Evolutionary conservation across 225 moss, liverwort and hornwort species (phyloP).

Genomic region (Climacium dendroides): DNA sequence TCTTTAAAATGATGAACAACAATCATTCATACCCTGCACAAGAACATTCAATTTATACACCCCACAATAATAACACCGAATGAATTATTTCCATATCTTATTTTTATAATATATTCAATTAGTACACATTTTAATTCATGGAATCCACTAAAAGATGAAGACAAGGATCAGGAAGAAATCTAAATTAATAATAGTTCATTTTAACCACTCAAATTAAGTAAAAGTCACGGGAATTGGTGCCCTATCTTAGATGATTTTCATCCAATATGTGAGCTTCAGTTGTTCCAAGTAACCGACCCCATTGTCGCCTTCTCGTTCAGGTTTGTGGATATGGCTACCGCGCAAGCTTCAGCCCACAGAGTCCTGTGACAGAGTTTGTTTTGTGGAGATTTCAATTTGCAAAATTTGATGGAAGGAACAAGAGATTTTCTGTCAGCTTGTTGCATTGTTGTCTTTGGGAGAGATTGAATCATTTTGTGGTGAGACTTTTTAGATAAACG

Average conservation of each 20-base stretch:
- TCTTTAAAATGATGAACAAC: not conserved
- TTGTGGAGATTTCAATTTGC: not conserved
- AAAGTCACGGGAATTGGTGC: not conserved
- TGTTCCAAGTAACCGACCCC: not conserved
- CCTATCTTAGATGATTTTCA: not conserved
- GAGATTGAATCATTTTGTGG: not conserved
- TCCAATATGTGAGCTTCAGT: not conserved
- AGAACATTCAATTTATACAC: not conserved
- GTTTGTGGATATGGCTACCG: constrained; percentile 8
- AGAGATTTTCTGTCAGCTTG: not conserved
- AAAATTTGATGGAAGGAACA: not conserved
- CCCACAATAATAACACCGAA: no score
- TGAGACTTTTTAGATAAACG: not conserved
- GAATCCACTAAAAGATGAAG: not conserved
- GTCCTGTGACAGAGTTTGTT: not conserved
- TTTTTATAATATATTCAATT: not conserved
- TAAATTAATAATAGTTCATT: not conserved
- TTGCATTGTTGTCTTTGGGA: not conserved
- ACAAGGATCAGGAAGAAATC: not conserved
- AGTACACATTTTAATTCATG: not conserved
- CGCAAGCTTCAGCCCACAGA: not conserved
- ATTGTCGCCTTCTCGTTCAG: not conserved
- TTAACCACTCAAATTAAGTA: not conserved
- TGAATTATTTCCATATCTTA: not conserved
- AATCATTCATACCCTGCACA: not conserved